These are phyloP conservation scores for Fulvia fulva DNA, from an alignment of 2,329 filamentous ascomycete species.

Conservation along the genomic window DNA sequence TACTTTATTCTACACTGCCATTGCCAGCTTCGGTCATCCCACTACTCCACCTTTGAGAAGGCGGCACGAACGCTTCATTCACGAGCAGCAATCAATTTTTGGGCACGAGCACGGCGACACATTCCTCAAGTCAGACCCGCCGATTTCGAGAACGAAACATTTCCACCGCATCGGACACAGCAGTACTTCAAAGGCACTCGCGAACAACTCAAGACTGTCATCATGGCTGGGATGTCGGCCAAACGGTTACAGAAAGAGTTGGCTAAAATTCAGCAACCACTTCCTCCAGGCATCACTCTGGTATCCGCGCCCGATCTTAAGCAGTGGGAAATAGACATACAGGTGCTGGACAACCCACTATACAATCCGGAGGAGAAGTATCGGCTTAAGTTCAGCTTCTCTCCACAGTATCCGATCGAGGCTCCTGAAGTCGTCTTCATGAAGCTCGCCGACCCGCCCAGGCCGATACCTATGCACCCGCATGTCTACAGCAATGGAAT, in stretches of 20 bases:
- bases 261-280: conserved; percentile 54
- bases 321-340: conserved; percentile 90
- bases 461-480: conserved; percentile 83
- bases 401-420: conserved; percentile 84
- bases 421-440: conserved; percentile 92
- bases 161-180: neutral
- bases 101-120: neutral
- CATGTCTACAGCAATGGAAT: conserved; percentile 99
- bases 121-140: neutral
- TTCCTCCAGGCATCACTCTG: conserved; percentile 69
- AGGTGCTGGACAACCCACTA: conserved; percentile 88
- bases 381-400: conserved; percentile 83
- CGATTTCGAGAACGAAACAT: neutral
- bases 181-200: neutral
- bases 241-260: conserved; percentile 52
- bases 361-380: conserved; percentile 72
- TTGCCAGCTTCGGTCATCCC: neutral
- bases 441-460: conserved; percentile 49
- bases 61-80: too few relatives aligned
- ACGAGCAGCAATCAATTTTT: neutral
- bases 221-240: conserved; percentile 33
- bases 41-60: too few relatives aligned
- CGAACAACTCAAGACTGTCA: conserved; percentile 1
- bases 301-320: conserved; percentile 77
- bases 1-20: neutral